Evolutionary conservation across 306 rosid genomes (phyloP), one percentile per base, ranked within the genome.

Genomic region (Urtica urens): DNA sequence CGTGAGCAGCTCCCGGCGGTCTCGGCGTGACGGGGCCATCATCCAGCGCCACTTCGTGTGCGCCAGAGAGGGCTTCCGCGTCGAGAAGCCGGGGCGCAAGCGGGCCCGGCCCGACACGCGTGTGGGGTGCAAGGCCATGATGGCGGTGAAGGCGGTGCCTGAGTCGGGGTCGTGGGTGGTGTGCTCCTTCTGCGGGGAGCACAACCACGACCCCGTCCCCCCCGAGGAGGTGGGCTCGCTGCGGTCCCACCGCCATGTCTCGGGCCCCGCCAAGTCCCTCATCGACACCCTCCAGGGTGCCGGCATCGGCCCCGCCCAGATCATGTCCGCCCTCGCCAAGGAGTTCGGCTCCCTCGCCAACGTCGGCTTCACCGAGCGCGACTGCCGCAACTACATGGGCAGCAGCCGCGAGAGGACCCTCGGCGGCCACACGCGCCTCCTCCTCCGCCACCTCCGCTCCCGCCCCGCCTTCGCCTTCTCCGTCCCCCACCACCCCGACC

Each of bases 211-310:
- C 23, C 21, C 21, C 24, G 47, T 41, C 21, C 23, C 47, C 21
- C 47, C 47, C 12, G 47, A 41, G 5, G 10, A 41, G 24, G 47
- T 41, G 47, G 24, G 21, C 12, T 41, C 24, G 24, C 47, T 41
- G 24, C 25, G 25, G 3, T 41, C 47, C 47, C 47, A 41, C 24
- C 47, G n/a, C 22, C 24, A 19, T 15, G n/a, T 41, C 22, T 41
- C 47, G 10, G 25, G 47, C 47, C 2, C 47, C 12, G 24, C 26
- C 18, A 41, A 41, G 47, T 18, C 47, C 24, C 12, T 41, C 12
- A 41, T 41, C 10, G 47, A 41, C 47, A 41, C 47, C 9, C 7
- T 41, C 10, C 47, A 19, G 47, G 47, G 47, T 13, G 47, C 47
- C 10, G 47, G 47, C 13, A 6, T 41, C 23, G 22, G 47, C 23